Evolutionary conservation across 352 stramenopile genomes (phyloP).

Genomic region (Globisporangium viniferum): DNA sequence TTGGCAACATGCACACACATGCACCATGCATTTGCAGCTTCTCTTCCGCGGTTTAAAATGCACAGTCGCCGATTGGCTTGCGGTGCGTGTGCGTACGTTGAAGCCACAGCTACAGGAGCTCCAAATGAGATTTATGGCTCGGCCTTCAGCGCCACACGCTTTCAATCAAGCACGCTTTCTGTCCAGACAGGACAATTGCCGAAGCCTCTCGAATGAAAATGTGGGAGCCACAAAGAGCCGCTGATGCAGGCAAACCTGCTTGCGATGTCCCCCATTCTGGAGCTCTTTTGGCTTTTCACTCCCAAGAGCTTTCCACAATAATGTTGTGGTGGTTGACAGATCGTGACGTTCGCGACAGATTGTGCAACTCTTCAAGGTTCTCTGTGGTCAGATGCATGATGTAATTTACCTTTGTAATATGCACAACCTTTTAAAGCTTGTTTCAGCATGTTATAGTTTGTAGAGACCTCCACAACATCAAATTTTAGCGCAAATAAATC

Average conservation of each 20-base stretch:
- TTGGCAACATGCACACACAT: neutral
- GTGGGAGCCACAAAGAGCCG: neutral
- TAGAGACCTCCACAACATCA: neutral
- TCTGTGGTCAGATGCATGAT: neutral
- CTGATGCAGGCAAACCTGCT: neutral
- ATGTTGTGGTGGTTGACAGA: neutral
- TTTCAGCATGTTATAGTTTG: neutral
- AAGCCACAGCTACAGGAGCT: neutral
- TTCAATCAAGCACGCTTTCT: neutral
- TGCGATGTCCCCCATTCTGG: neutral
- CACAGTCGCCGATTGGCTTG: neutral
- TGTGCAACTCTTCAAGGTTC: conserved; percentile 2
- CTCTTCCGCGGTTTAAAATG: neutral
- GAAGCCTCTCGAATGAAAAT: neutral
- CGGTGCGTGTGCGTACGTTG: neutral
- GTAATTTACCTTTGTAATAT: neutral
- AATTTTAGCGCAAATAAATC: too few species aligned
- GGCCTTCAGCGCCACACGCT: neutral
- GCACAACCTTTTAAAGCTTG: accelerated
- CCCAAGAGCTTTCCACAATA: neutral
- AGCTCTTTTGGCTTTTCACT: neutral
- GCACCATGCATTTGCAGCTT: neutral
- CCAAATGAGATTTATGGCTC: neutral
- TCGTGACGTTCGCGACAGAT: conserved; percentile 1
- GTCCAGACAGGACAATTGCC: neutral